Conservation (phyloP, 352 stramenopile genomes). For the Aphanomyces stellatus region DNA sequence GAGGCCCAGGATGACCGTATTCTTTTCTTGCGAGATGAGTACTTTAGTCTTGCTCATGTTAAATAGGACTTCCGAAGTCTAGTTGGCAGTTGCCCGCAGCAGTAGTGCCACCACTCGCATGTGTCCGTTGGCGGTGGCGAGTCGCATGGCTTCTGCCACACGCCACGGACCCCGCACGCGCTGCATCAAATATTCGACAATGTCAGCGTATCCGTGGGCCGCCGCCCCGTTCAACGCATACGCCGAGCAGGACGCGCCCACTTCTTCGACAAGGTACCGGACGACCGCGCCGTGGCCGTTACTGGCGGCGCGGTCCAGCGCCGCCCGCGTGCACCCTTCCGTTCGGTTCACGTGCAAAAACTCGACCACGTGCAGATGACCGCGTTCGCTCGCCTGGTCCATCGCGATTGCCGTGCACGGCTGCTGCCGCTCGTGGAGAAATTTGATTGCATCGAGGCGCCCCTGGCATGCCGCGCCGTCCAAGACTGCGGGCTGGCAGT, state of each 20-base stretch:
- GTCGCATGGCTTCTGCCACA: not conserved
- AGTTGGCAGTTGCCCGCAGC: too few species aligned
- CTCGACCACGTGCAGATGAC: constrained; percentile 16
- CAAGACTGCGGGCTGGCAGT: not conserved
- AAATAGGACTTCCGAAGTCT: too few species aligned
- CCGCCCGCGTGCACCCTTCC: not conserved
- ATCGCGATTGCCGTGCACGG: constrained; percentile 2
- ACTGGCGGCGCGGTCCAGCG: not conserved
- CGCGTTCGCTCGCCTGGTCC: constrained; percentile 1
- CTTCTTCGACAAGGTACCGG: not conserved
- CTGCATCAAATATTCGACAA: not conserved
- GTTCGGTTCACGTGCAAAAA: not conserved
- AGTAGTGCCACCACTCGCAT: not conserved
- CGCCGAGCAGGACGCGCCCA: not conserved
- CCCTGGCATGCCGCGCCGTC: not conserved
- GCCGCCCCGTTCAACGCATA: not conserved
- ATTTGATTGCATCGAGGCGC: not conserved
- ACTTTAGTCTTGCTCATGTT: too few species aligned
- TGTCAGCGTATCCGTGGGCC: not conserved
- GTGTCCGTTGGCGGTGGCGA: constrained; percentile 9
- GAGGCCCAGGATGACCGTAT: too few species aligned
- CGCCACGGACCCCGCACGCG: not conserved
- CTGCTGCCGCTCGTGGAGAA: not conserved
- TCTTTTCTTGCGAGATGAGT: not conserved
- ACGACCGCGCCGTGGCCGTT: not conserved